Evolutionary conservation across 140 eudicot genomes (phyloP).

Genomic region (Oenanthe javanica): DNA sequence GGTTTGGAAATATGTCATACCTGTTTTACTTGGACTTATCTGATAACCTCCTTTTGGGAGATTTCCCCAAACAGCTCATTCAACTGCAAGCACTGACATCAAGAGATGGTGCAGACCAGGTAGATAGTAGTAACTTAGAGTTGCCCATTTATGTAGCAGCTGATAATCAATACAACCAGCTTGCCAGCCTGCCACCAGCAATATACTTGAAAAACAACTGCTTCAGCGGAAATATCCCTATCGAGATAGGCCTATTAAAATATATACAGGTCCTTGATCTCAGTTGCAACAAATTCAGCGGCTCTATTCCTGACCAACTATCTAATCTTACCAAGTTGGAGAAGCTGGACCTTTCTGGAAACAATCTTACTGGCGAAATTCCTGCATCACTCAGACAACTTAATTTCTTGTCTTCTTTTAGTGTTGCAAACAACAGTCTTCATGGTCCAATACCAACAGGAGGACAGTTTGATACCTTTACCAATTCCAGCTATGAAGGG

Average conservation of each 20-base stretch:
- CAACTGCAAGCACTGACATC: slow-evolving; percentile 33
- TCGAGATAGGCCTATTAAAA: slow-evolving; percentile 48
- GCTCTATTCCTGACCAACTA: slow-evolving; percentile 45
- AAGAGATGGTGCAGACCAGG: slow-evolving; percentile 23
- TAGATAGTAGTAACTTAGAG: slow-evolving; percentile 38
- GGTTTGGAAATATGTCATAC: slow-evolving; percentile 42
- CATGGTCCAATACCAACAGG: slow-evolving; percentile 64
- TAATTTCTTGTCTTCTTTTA: slow-evolving; percentile 57
- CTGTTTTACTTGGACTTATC: slow-evolving; percentile 69
- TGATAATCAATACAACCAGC: slow-evolving; percentile 61
- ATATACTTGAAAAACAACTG: slow-evolving; percentile 40
- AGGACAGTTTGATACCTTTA: slow-evolving; percentile 72
- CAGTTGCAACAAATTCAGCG: slow-evolving; percentile 44
- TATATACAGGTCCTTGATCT: slow-evolving; percentile 48
- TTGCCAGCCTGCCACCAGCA: slow-evolving; percentile 62
- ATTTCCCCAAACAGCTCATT: slow-evolving; percentile 38
- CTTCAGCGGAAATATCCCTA: slow-evolving; percentile 50
- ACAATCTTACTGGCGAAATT: slow-evolving; percentile 48
- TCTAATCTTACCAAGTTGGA: slow-evolving; percentile 66
- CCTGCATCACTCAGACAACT: slow-evolving; percentile 50
- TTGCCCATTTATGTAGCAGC: slow-evolving; percentile 68
- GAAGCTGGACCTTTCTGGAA: slow-evolving; percentile 48
- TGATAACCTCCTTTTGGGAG: slow-evolving; percentile 39
- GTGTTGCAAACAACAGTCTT: slow-evolving; percentile 55
- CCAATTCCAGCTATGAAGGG: slow-evolving; percentile 36